A percentile compares a stretch with the other conserved stretches of the same genome.
These are phyloP conservation scores for Quambalaria eucalypti DNA, from an alignment of 1,284 basidiomycete species.

Conservation along the genomic window DNA sequence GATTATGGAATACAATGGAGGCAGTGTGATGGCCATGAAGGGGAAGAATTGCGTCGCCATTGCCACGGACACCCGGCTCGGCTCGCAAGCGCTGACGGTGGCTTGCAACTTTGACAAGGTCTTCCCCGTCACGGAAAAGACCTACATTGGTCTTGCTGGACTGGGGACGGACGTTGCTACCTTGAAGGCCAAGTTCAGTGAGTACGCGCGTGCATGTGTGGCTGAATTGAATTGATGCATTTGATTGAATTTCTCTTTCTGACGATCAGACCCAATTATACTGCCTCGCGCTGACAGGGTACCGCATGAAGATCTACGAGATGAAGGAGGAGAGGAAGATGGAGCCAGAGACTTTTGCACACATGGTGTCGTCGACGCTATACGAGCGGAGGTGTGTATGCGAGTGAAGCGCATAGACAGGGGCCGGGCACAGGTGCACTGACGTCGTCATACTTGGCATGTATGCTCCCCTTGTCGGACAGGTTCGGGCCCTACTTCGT, in stretches of 20 bases:
- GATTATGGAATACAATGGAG: conserved; percentile 66
- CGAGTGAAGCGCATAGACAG: no score
- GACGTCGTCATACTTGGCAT: no score
- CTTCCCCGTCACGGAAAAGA: conserved; percentile 84
- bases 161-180: conserved; percentile 88
- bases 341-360: conserved; percentile 89
- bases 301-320: conserved; percentile 96
- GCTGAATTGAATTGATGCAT: background rate
- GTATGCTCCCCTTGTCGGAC: no score
- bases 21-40: conserved; percentile 96
- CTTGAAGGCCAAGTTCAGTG: conserved; percentile 53
- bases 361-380: conserved; percentile 90
- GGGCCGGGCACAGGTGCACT: background rate
- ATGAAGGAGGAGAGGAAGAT: conserved; percentile 99
- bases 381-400: conserved; percentile 74
- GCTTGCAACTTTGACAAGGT: conserved; percentile 93
- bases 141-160: conserved; percentile 85
- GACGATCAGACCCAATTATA: conserved; percentile 51
- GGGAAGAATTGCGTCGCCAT: conserved; percentile 99
- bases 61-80: conserved; percentile 86
- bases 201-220: background rate
- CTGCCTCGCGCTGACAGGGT: conserved; percentile 59
- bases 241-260: no score
- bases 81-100: conserved; percentile 78
- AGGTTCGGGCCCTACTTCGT: conserved; percentile 92